Evolutionary conservation across 352 stramenopile species (phyloP), one percentile per base, ranked within the genome.

Genomic region (Globisporangium uncinulatum): DNA sequence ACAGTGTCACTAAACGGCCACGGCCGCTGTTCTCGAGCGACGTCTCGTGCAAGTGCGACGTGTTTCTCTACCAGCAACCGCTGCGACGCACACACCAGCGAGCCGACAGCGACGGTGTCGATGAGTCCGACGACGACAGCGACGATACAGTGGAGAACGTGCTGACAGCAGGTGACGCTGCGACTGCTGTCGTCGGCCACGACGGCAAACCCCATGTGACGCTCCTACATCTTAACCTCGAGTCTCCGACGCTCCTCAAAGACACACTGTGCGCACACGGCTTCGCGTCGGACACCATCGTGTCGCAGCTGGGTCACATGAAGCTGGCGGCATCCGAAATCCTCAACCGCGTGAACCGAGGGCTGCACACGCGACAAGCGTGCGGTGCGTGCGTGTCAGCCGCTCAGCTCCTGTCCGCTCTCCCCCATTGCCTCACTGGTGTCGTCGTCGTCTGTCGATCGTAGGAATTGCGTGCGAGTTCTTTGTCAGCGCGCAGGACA

Each of bases 261-360:
- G 70, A 61, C 24, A 42, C 14, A 15, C 65, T 84, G 31, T 45
- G 61, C 8, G 43, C 41, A 0, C 6, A 65, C 15, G 74, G 70
- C 0, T 78, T 88, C 34, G 67, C 83, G 20, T 48, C 62, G 15
- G 67, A 82, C 24, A 55, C 66, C n/a, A 70, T 74, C 31, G 52
- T 79, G 34, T 70, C 78, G 19, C 65, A 73, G 44, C 57, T 88
- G 3, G 70, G 76, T 10, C 70, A 80, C 45, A 85, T 86, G 66
- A 88, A 82, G 46, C 56, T 79, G 21, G 55, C 71, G 19, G 78
- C 74, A 29, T 77, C 65, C 9, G 78, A 86, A 52, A 79, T 88
- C 6, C 63, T 80, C 15, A 79, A 71, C 47, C 71, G 66, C 8
- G 65, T 86, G 4, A 88, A 88, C 42, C 61, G 71, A 42, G 58